These are phyloP conservation scores for Dendrocalamus latiflorus DNA, from an alignment of 202 grass and related monocot species.

Conservation along the genomic window DNA sequence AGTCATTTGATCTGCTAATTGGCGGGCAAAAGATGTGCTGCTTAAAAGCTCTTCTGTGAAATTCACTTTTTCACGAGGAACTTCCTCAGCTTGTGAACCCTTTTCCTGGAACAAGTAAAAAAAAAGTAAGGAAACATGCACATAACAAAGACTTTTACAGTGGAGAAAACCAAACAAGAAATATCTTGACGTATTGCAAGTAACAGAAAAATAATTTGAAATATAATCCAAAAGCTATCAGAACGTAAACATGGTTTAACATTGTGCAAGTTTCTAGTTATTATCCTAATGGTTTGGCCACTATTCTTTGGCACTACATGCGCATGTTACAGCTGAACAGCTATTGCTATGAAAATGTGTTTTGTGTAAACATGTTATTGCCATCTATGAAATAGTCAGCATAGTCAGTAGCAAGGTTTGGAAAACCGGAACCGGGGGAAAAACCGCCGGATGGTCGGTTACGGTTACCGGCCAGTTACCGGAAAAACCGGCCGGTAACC, in stretches of 20 bases:
- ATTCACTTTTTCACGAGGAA: conserved; percentile 55
- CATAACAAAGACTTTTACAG: conserved; percentile 7
- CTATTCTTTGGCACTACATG: background rate
- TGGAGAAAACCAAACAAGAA: background rate
- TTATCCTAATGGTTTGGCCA: too few species aligned
- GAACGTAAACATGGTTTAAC: background rate
- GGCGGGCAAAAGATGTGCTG: conserved; percentile 81
- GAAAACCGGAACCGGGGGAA: too few species aligned
- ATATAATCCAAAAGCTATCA: background rate
- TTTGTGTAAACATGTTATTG: background rate
- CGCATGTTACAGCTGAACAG: background rate
- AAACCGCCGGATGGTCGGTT: too few species aligned
- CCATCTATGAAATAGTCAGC: background rate
- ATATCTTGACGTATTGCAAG: background rate
- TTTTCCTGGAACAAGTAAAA: conserved; percentile 59
- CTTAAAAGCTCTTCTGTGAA: conserved; percentile 96
- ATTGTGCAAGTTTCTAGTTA: background rate
- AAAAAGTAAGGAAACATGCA: conserved; percentile 24
- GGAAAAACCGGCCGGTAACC: too few species aligned
- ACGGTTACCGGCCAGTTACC: too few species aligned
- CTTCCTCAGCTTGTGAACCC: conserved; percentile 35
- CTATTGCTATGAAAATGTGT: background rate
- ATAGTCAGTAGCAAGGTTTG: too few species aligned
- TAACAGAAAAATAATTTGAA: background rate
- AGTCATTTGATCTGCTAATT: conserved; percentile 90